A percentile compares a stretch with the other conserved stretches of the same genome.
phyloP scores from a whole-genome alignment of 2,329 filamentous ascomycete species.

The Plenodomus lindquistii region DNA sequence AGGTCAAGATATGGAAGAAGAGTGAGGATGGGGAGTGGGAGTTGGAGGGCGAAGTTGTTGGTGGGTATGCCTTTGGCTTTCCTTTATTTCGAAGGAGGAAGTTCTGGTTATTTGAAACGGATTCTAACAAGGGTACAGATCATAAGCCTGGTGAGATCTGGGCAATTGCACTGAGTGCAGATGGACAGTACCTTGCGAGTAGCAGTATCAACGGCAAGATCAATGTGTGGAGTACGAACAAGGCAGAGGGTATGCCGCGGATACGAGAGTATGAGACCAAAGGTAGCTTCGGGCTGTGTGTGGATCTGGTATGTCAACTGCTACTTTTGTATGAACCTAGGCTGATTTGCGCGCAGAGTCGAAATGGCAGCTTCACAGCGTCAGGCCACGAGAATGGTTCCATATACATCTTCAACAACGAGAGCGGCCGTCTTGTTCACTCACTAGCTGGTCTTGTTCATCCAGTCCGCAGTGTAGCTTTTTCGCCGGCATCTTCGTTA shows the following conservation, averaged over 20 bases:
- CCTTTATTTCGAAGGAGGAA: conserved; percentile 3
- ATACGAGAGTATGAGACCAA: conserved; percentile 88
- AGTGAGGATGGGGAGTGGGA: conserved; percentile 57
- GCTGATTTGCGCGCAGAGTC: conserved; percentile 50
- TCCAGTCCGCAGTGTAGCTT: conserved; percentile 81
- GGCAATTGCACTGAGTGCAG: conserved; percentile 82
- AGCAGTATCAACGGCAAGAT: conserved; percentile 87
- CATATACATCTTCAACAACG: conserved; percentile 94
- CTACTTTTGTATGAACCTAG: background rate
- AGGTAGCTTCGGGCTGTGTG: conserved; percentile 85
- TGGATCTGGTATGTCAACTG: conserved; percentile 67
- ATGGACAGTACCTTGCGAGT: conserved; percentile 82
- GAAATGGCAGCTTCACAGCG: conserved; percentile 82
- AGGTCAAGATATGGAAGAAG: conserved; percentile 79
- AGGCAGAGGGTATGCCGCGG: conserved; percentile 60
- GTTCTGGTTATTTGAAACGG: background rate
- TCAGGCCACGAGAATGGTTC: conserved; percentile 91
- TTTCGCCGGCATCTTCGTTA: conserved; percentile 82
- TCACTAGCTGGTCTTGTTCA: conserved; percentile 85
- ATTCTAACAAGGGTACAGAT: conserved; percentile 39
- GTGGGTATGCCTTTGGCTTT: conserved; percentile 34
- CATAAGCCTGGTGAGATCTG: conserved; percentile 73
- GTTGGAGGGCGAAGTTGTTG: conserved; percentile 54
- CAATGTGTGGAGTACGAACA: conserved; percentile 77
- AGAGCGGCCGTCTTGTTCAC: conserved; percentile 81